Evolutionary conservation across 176 grass and related monocot species (phyloP).

Genomic region (maize (Zea mays)): DNA sequence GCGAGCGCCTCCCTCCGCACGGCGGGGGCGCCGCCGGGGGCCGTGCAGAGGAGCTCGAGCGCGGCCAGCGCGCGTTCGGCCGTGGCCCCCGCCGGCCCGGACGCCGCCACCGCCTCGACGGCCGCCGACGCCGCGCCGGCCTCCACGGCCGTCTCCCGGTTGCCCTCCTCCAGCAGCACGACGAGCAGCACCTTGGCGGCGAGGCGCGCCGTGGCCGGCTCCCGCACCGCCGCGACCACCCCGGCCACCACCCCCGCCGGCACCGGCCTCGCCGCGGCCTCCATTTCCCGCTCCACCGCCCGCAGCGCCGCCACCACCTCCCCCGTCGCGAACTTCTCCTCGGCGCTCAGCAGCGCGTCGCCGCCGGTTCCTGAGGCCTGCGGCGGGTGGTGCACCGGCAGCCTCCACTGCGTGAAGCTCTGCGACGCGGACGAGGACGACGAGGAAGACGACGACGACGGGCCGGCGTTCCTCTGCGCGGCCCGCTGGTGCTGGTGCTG

Average conservation of each 20-base stretch:
- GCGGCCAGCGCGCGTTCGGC: conserved; percentile 84
- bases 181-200: conserved; percentile 68
- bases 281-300: conserved; percentile 53
- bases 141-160: conserved; percentile 59
- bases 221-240: conserved; percentile 60
- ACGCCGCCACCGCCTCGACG: conserved; percentile 65
- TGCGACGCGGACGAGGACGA: conserved; percentile 73
- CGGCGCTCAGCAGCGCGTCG: conserved; percentile 24
- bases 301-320: conserved; percentile 53
- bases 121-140: conserved; percentile 61
- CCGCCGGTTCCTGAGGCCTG: conserved; percentile 26
- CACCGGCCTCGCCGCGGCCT: conserved; percentile 25
- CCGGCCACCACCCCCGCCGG: conserved; percentile 48
- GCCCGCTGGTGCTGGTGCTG: neutral
- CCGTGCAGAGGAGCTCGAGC: conserved; percentile 87
- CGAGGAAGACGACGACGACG: conserved; percentile 57
- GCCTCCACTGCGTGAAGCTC: conserved; percentile 85
- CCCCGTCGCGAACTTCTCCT: conserved; percentile 63
- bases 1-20: conserved; percentile 56
- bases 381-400: conserved; percentile 71
- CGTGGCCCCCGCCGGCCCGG: conserved; percentile 65
- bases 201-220: conserved; percentile 51
- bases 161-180: conserved; percentile 53
- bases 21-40: conserved; percentile 44
- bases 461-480: conserved; percentile 26